Conservation (phyloP, 306 rosid species). For the Hippophae gyantsensis region DNA sequence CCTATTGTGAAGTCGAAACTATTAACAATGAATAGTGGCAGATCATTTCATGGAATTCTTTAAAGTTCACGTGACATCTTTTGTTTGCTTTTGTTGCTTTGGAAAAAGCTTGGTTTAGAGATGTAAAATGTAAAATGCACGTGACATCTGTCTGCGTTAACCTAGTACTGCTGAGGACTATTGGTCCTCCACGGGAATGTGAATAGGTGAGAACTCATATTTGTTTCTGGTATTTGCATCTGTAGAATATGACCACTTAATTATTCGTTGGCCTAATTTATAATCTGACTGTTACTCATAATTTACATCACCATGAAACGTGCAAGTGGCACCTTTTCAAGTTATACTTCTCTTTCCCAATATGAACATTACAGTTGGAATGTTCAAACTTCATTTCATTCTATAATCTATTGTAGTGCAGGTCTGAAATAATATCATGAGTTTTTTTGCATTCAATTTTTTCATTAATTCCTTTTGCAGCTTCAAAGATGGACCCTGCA, state of each 20-base stretch:
- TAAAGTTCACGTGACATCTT: no score
- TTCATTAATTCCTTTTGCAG: slow-evolving; percentile 35
- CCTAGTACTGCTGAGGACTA: no score
- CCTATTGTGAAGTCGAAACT: no score
- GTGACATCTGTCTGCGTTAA: neutral
- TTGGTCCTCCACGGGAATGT: no score
- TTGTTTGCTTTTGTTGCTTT: no score
- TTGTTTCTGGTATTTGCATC: neutral
- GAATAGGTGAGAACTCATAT: neutral
- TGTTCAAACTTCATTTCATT: neutral
- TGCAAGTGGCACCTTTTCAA: neutral
- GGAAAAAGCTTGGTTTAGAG: no score
- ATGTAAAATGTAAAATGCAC: no score
- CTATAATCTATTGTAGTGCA: neutral
- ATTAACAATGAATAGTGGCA: neutral
- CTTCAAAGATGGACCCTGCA: slow-evolving; percentile 90
- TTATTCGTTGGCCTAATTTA: no score
- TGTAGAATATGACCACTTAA: neutral
- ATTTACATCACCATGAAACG: no score
- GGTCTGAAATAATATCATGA: neutral
- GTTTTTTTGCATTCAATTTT: neutral
- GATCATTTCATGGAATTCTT: neutral
- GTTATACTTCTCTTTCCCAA: neutral
- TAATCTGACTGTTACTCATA: no score
- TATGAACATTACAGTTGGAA: neutral